Conservation (phyloP, 495 filamentous ascomycete species). For the Xylaria acuta region DNA sequence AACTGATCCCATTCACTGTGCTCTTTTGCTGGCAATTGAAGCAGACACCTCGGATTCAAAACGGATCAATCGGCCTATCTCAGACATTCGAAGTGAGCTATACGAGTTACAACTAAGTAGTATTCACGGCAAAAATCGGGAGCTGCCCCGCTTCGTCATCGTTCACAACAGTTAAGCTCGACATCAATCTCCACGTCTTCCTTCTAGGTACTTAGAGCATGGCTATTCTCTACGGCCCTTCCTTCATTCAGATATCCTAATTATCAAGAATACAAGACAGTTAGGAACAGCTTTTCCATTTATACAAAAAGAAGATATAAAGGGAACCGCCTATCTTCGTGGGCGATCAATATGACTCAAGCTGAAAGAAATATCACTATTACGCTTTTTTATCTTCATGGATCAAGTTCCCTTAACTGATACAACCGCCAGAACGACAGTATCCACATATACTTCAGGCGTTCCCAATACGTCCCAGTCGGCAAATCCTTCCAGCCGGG, state of each 20-base stretch:
- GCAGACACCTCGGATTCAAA: not conserved
- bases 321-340: not conserved
- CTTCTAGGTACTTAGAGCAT: not conserved
- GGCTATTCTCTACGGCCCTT: not conserved
- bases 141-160: not conserved
- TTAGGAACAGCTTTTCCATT: not conserved
- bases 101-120: not conserved
- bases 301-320: not conserved
- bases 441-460: slow-evolving; percentile 12
- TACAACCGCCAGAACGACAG: slow-evolving; percentile 11
- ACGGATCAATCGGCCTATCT: not conserved
- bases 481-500: not conserved
- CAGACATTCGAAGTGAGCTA: not conserved
- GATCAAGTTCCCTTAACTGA: slow-evolving; percentile 8
- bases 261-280: not conserved
- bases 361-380: not conserved
- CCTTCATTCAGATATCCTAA: not conserved
- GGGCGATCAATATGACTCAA: not conserved
- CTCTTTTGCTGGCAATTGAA: not conserved
- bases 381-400: not conserved
- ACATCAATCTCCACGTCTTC: not conserved
- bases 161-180: not conserved
- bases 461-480: not conserved
- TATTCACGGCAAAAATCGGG: not conserved
- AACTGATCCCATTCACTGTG: not conserved